These are phyloP conservation scores for Fraxinus americana DNA, from an alignment of 257 asterid genomes.

Conservation along the genomic window DNA sequence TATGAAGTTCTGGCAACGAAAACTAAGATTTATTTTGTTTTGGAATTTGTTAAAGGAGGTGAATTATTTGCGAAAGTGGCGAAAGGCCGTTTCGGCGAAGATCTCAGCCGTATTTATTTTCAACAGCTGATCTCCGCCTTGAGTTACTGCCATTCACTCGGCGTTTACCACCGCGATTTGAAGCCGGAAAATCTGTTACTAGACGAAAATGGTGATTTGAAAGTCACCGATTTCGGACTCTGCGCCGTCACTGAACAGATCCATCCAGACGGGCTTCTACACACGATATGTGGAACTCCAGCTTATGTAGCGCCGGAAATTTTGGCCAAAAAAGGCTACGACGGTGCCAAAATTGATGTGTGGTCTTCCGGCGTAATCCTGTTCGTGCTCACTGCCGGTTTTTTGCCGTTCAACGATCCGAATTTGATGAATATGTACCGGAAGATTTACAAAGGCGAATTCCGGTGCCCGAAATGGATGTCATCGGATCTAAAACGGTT, in stretches of 20 bases:
- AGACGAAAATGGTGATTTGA: conserved; percentile 79
- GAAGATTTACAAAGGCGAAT: conserved; percentile 82
- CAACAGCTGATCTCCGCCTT: conserved; percentile 87
- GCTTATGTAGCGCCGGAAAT: conserved; percentile 98
- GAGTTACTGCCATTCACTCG: conserved; percentile 70
- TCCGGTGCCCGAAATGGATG: conserved; percentile 83
- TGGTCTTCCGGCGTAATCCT: conserved; percentile 84
- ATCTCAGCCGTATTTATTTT: conserved; percentile 61
- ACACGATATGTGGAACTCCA: conserved; percentile 95
- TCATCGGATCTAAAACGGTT: conserved; percentile 76
- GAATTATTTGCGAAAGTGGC: conserved; percentile 71
- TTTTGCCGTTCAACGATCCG: conserved; percentile 70
- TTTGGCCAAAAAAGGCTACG: conserved; percentile 73
- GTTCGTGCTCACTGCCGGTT: conserved; percentile 65
- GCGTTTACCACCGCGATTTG: conserved; percentile 83
- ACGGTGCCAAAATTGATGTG: conserved; percentile 75
- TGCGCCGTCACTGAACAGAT: conserved; percentile 69
- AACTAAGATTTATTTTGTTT: conserved; percentile 63
- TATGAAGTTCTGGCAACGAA: conserved; percentile 78
- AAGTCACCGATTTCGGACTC: conserved; percentile 86
- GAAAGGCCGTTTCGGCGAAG: conserved; percentile 69
- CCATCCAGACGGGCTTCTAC: conserved; percentile 63
- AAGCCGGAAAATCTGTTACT: conserved; percentile 86
- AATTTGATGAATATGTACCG: conserved; percentile 62
- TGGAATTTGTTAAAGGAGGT: conserved; percentile 90